Percentiles rank a stretch among this genome's conserved stretches.
Conservation (phyloP, 2,329 filamentous ascomycete genomes). For the Tolypocladium paradoxum region DNA sequence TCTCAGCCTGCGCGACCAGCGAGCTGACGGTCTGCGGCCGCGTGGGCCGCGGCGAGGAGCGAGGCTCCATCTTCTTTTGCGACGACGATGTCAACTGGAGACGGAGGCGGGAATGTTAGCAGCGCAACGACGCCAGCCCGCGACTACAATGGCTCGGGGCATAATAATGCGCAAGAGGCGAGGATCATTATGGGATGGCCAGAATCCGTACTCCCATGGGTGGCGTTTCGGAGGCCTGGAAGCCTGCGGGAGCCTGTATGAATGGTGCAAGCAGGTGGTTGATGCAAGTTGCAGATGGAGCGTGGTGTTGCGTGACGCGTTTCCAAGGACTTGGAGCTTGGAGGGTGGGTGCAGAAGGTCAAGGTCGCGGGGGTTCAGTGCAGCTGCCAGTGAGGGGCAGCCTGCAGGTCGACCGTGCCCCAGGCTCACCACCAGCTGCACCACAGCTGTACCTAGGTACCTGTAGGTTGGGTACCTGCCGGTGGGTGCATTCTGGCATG, state of each 20-base stretch:
- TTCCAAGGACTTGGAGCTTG: neutral
- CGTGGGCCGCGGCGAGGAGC: slow-evolving; percentile 21
- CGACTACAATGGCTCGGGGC: slow-evolving; percentile 1
- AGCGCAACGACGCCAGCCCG: slow-evolving; percentile 1
- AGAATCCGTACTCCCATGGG: slow-evolving; percentile 2
- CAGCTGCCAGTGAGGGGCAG: neutral
- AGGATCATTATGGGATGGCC: slow-evolving; percentile 5
- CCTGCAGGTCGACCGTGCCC: neutral
- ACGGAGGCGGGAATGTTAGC: neutral
- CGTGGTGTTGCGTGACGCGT: neutral
- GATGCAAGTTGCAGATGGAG: neutral
- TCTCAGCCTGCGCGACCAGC: slow-evolving; percentile 62
- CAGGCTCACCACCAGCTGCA: neutral
- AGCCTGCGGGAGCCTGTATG: neutral
- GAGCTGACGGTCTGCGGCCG: slow-evolving; percentile 62
- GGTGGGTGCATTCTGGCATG: too few species aligned
- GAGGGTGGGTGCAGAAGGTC: neutral
- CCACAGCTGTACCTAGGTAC: neutral
- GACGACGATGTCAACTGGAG: neutral
- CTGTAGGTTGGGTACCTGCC: too few species aligned
- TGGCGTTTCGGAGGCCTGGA: neutral
- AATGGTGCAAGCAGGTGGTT: neutral
- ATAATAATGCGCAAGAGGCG: neutral
- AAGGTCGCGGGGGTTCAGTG: neutral
- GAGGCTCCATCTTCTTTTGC: slow-evolving; percentile 15